Conservation (phyloP, 495 filamentous ascomycete species). For the Hypoxylon rickii region DNA sequence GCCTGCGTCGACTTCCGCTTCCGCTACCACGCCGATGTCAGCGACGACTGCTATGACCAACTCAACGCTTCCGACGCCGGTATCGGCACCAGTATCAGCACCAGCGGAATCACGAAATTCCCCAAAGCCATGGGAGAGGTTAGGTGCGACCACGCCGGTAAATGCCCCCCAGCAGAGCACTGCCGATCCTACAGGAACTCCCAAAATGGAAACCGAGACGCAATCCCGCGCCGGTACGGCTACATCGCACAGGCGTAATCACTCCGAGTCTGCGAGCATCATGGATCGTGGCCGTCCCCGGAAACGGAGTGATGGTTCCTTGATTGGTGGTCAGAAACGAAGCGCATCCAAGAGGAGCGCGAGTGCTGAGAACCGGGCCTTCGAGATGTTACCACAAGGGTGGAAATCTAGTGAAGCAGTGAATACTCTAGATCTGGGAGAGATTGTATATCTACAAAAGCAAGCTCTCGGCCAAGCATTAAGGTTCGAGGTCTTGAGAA, state of each 20-base stretch:
- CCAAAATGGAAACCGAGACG: conserved; percentile 43
- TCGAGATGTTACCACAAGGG: conserved; percentile 62
- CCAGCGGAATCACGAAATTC: conserved; percentile 47
- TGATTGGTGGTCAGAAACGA: conserved; percentile 39
- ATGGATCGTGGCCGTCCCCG: conserved; percentile 63
- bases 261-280: conserved; percentile 62
- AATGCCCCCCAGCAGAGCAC: conserved; percentile 32
- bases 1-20: conserved; percentile 48
- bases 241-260: conserved; percentile 51
- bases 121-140: conserved; percentile 52
- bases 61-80: conserved; percentile 51
- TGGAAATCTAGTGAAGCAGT: conserved; percentile 58
- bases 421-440: conserved; percentile 49
- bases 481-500: conserved; percentile 68
- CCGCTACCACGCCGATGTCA: conserved; percentile 45
- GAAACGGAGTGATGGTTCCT: conserved; percentile 49
- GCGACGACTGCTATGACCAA: conserved; percentile 39
- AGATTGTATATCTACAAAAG: conserved; percentile 59
- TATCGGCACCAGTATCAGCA: conserved; percentile 53
- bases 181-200: conserved; percentile 30
- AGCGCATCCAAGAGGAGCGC: conserved; percentile 44
- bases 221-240: conserved; percentile 29
- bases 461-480: conserved; percentile 68
- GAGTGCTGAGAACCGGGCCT: conserved; percentile 54
- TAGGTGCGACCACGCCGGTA: conserved; percentile 27